Evolutionary conservation across 164 flowering plant genomes (phyloP), one percentile per base, ranked within the genome.

Genomic region (Chloranthus sessilifolius): DNA sequence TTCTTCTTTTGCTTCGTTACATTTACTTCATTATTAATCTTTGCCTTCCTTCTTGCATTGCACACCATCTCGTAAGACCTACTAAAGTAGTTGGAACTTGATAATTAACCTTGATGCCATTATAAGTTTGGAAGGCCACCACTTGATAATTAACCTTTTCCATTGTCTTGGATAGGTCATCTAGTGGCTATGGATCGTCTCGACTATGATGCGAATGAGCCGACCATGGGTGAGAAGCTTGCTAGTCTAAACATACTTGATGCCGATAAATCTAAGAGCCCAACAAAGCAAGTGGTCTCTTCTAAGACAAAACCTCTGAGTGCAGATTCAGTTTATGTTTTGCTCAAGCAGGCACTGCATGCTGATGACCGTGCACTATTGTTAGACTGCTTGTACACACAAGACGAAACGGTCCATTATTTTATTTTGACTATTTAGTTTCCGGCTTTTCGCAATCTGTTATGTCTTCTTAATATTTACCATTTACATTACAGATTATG

Each of bases 151-250:
- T 38, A 21, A 43, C 15, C 27, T 53, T 24, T 16, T 39, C 50
- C 4, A 56, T 23, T 36, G 15, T n/a, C 14, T 41, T 46, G 49
- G 42, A 27, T 42, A 67, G 78, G 47, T 55, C 21, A 37, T 52
- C 56, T 34, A 28, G 75, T 72, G 33, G 55, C 47, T 51, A 50
- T 27, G 14, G 73, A 72, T 59, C 72, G 61, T 42, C 34, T 25
- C 16, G 62, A 53, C 10, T 67, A 73, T 53, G 79, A 80, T 64
- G 24, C 51, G 46, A 71, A 70, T 54, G 97, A 83, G 66, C 95
- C 86, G 25, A 84, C 97, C 37, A 90, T 90, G 78, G 97, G 90
- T 6, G 97, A 90, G 64, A 86, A 87, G 60, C 88, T 90, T 52
- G 77, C 71, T 17, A 70, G 59, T 52, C 55, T 89, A 24, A 72